A percentile compares a stretch with the other conserved stretches of the same genome.
phyloP scores from a whole-genome alignment of 768 basidiomycete species.

The Sporobolomyces pararoseus region DNA sequence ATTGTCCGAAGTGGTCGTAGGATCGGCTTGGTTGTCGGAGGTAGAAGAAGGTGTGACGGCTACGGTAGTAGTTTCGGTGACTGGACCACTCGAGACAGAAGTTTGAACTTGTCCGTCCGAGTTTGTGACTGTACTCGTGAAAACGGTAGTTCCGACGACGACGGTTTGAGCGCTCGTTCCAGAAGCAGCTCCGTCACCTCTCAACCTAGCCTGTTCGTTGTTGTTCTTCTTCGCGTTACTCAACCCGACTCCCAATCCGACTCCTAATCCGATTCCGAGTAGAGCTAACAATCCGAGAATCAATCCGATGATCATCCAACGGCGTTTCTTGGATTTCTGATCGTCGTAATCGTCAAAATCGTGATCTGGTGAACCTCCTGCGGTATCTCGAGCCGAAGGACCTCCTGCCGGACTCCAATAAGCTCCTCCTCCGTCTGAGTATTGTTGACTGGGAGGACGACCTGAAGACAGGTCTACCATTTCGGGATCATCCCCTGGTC shows the following conservation, averaged over 20 bases:
- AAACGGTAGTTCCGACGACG: background rate
- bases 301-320: slow-evolving; percentile 12
- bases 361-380: background rate
- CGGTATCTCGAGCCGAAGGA: slow-evolving; percentile 8
- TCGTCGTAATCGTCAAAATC: slow-evolving; percentile 27
- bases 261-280: slow-evolving; percentile 26
- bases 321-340: background rate
- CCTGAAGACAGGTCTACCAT: slow-evolving; percentile 15
- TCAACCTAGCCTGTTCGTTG: slow-evolving; percentile 16
- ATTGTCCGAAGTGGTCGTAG: background rate
- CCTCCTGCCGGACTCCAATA: slow-evolving; percentile 30
- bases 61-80: background rate
- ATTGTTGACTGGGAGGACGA: background rate
- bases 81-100: background rate
- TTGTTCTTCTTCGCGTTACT: slow-evolving; percentile 12
- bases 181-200: background rate
- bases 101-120: background rate
- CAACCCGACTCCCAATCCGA: slow-evolving; percentile 32
- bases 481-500: slow-evolving; percentile 11
- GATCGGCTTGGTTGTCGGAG: background rate
- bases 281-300: slow-evolving; percentile 13
- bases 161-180: background rate
- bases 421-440: slow-evolving; percentile 13
- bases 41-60: background rate
- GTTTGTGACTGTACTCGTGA: slow-evolving; percentile 17